Percentiles rank a stretch among this genome's conserved stretches.
phyloP scores from a whole-genome alignment of 75 land plant genomes.

The Pseudotsuga menziesii region DNA sequence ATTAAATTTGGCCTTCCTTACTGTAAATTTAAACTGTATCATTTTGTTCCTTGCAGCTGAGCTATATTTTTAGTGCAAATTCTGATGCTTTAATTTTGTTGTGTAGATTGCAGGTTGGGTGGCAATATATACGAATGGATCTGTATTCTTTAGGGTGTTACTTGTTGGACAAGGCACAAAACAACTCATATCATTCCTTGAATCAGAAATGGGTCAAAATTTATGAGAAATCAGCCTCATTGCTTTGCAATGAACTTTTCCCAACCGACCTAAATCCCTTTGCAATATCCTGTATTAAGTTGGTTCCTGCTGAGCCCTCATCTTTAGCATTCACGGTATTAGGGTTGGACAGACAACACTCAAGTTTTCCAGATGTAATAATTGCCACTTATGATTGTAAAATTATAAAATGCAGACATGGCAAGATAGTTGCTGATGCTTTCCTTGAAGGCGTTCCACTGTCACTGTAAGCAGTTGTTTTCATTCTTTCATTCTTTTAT shows the following conservation, averaged over 20 bases:
- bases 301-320: conserved; percentile 10
- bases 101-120: neutral
- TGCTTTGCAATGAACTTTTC: conserved; percentile 9
- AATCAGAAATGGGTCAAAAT: neutral
- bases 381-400: conserved; percentile 9
- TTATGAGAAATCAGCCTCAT: neutral
- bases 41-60: neutral
- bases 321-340: neutral
- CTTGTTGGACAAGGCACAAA: neutral
- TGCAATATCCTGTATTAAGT: conserved; percentile 5
- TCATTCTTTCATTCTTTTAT: neutral
- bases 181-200: neutral
- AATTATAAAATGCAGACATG: conserved; percentile 9
- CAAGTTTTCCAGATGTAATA: conserved; percentile 4
- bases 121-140: conserved; percentile 8
- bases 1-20: neutral
- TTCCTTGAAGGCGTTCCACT: neutral
- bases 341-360: neutral
- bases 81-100: too few relatives aligned
- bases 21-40: neutral
- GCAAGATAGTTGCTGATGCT: conserved; percentile 8
- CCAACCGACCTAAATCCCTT: conserved; percentile 9
- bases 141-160: neutral
- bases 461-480: conserved; percentile 1
- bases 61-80: neutral